These are phyloP conservation scores for Trebouxiophyceae sp. DNA, from an alignment of 163 green algal species.

Conservation along the genomic window DNA sequence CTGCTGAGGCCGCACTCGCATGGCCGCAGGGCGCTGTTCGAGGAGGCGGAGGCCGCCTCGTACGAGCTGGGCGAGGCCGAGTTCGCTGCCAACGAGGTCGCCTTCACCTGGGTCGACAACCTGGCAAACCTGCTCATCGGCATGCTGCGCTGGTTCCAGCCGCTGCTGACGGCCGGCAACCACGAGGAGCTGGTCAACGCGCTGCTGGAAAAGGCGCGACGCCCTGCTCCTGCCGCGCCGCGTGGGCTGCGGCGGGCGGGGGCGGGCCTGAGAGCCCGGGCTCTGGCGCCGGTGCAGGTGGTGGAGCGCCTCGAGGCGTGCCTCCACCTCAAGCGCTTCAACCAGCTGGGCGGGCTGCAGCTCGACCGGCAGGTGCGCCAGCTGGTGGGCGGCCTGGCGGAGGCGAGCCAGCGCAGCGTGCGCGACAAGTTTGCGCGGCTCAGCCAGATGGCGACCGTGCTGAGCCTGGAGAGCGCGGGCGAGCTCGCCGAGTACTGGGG, in stretches of 20 bases:
- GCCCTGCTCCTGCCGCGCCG: not conserved
- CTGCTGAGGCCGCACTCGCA: no score
- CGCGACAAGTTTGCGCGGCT: conserved; percentile 89
- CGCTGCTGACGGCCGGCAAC: conserved; percentile 60
- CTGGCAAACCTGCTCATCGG: conserved; percentile 55
- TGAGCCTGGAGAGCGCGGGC: conserved; percentile 67
- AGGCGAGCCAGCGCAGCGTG: conserved; percentile 71
- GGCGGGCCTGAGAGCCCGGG: no score
- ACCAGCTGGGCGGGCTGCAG: conserved; percentile 88
- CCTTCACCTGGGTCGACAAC: conserved; percentile 59
- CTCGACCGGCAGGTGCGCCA: conserved; percentile 78
- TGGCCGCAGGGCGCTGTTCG: conserved; percentile 59
- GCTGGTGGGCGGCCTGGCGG: conserved; percentile 48
- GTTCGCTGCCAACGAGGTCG: conserved; percentile 54
- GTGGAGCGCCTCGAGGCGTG: conserved; percentile 62
- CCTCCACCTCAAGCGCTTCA: conserved; percentile 80
- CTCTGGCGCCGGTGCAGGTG: conserved; percentile 27
- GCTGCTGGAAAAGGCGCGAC: conserved; percentile 56
- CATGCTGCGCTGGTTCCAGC: conserved; percentile 54
- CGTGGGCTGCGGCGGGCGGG: not conserved
- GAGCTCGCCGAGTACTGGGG: conserved; percentile 88
- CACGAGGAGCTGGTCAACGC: conserved; percentile 52
- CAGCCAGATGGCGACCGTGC: conserved; percentile 66
- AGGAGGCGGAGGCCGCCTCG: conserved; percentile 47
- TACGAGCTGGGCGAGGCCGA: conserved; percentile 68